A percentile compares a stretch with the other conserved stretches of the same genome.
phyloP scores from a whole-genome alignment of 371 early-diverging fungal species.

The Smittium culicis region DNA sequence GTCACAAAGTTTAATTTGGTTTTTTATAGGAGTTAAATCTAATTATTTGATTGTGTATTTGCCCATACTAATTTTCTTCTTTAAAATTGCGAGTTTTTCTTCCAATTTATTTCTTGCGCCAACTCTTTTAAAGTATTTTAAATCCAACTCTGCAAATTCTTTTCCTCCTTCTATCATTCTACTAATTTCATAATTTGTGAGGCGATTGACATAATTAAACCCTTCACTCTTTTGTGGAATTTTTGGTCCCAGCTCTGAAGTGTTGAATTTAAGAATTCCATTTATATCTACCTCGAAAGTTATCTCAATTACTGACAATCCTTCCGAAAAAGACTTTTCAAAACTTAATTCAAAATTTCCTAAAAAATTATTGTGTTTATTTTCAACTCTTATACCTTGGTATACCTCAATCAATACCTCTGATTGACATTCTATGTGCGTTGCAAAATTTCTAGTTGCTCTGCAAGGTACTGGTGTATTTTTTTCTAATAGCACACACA shows the following conservation, averaged over 20 bases:
- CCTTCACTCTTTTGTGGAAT: slow-evolving; percentile 94
- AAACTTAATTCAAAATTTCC: slow-evolving; percentile 93
- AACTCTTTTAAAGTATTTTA: no score
- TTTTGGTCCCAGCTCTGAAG: slow-evolving; percentile 80
- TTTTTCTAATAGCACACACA: slow-evolving; percentile 89
- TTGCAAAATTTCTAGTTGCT: slow-evolving; percentile 95
- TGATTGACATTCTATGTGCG: slow-evolving; percentile 95
- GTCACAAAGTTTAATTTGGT: no score
- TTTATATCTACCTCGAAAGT: slow-evolving; percentile 95
- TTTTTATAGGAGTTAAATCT: no score
- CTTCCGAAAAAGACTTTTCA: slow-evolving; percentile 88
- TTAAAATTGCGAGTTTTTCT: no score
- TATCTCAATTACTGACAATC: slow-evolving; percentile 96
- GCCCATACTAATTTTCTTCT: no score
- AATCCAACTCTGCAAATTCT: no score
- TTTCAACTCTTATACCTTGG: slow-evolving; percentile 93
- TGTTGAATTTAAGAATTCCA: slow-evolving; percentile 93
- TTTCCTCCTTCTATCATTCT: slow-evolving; percentile 92
- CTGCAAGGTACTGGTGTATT: slow-evolving; percentile 95
- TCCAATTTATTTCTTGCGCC: no score
- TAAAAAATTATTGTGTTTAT: slow-evolving; percentile 90
- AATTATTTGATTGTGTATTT: no score
- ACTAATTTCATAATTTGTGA: slow-evolving; percentile 92
- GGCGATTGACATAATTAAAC: slow-evolving; percentile 95
- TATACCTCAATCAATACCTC: slow-evolving; percentile 93